phyloP scores from a whole-genome alignment of 805 yeast species.

The Candida nemodendra region DNA sequence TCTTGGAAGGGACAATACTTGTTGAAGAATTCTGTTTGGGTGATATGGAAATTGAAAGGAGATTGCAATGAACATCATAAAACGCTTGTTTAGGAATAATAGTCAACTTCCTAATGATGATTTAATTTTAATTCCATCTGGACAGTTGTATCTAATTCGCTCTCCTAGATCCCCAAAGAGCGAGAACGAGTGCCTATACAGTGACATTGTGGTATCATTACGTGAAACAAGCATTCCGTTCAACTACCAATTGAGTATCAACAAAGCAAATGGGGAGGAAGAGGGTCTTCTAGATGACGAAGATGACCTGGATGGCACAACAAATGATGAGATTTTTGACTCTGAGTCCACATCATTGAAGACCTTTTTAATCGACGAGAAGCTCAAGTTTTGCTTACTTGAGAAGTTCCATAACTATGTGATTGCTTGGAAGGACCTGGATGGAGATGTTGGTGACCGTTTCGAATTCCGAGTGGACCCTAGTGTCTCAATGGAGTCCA shows the following conservation, averaged over 20 bases:
- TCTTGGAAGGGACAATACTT: too few relatives aligned
- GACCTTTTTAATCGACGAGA: conserved; percentile 63
- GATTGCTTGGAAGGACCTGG: conserved; percentile 76
- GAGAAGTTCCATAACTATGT: conserved; percentile 50
- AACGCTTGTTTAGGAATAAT: conserved; percentile 44
- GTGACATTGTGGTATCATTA: conserved; percentile 74
- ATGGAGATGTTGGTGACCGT: conserved; percentile 83
- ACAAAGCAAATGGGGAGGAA: conserved; percentile 67
- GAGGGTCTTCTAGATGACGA: conserved; percentile 46
- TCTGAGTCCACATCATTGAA: conserved; percentile 59
- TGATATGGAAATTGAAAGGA: not conserved
- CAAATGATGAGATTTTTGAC: conserved; percentile 34
- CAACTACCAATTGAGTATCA: conserved; percentile 68
- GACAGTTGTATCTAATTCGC: conserved; percentile 72
- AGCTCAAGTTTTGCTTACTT: conserved; percentile 53
- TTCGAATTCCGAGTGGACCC: conserved; percentile 77
- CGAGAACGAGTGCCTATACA: conserved; percentile 76
- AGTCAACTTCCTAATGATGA: conserved; percentile 50
- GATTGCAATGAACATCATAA: conserved; percentile 63
- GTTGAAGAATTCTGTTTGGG: not conserved
- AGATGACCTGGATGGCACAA: conserved; percentile 45
- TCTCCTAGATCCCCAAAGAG: conserved; percentile 84
- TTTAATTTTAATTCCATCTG: conserved; percentile 69
- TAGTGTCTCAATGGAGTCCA: conserved; percentile 51
- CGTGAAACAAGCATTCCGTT: conserved; percentile 64